Evolutionary conservation across 2,329 filamentous ascomycete genomes (phyloP).

Genomic region (Diaporthe sp.): DNA sequence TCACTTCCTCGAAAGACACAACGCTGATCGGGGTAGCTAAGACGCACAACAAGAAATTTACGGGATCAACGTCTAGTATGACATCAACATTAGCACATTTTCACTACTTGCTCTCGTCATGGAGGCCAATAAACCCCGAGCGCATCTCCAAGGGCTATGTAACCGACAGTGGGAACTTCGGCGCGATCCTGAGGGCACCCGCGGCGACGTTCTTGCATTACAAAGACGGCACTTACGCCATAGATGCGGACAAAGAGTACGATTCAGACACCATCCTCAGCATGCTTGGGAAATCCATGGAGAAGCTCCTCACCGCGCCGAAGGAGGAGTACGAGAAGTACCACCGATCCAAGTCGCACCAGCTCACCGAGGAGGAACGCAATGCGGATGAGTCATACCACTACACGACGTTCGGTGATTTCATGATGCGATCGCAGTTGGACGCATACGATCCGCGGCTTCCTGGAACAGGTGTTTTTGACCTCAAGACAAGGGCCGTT

Average conservation of each 20-base stretch:
- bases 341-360: constrained; percentile 72
- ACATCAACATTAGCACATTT: constrained; percentile 89
- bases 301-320: constrained; percentile 89
- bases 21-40: constrained; percentile 76
- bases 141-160: constrained; percentile 76
- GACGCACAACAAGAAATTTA: constrained; percentile 79
- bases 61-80: constrained; percentile 98
- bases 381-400: constrained; percentile 83
- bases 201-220: constrained; percentile 84
- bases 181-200: constrained; percentile 76
- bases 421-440: constrained; percentile 94
- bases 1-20: constrained; percentile 89
- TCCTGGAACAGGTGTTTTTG: constrained; percentile 93
- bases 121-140: constrained; percentile 76
- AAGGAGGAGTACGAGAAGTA: constrained; percentile 89
- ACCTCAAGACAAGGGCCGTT: constrained; percentile 94
- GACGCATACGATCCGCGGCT: constrained; percentile 89
- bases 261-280: constrained; percentile 87
- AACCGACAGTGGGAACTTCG: constrained; percentile 73
- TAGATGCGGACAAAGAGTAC: constrained; percentile 95
- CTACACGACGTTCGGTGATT: constrained; percentile 86
- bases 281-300: constrained; percentile 95
- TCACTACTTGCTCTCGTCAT: constrained; percentile 88
- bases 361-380: constrained; percentile 77
- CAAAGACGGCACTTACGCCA: constrained; percentile 88